Conservation (phyloP, 768 basidiomycete species). For the Leucogyrophana mollusca region DNA sequence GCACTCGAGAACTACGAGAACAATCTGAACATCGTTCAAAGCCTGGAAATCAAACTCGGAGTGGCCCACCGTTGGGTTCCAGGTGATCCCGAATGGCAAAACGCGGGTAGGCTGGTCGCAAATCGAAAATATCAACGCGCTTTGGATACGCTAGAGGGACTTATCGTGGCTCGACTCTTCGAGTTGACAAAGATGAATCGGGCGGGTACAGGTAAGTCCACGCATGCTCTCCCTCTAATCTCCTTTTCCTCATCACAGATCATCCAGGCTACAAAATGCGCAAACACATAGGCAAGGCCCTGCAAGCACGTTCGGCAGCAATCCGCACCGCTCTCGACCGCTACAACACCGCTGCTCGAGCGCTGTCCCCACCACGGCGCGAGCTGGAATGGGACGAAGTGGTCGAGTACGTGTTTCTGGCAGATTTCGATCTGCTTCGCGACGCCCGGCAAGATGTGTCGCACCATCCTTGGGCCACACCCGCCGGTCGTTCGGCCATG, state of each 20-base stretch:
- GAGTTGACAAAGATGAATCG: constrained; percentile 17
- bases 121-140: constrained; percentile 7
- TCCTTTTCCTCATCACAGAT: neutral
- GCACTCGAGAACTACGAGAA: neutral
- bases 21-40: neutral
- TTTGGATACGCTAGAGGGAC: constrained; percentile 12
- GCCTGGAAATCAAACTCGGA: neutral
- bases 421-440: constrained; percentile 15
- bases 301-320: neutral
- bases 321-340: constrained; percentile 17
- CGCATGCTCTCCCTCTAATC: no score
- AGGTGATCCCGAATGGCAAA: neutral
- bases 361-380: constrained; percentile 5
- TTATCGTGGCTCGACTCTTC: constrained; percentile 15
- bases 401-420: no score
- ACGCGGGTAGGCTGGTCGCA: neutral
- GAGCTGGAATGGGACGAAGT: constrained; percentile 17
- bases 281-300: constrained; percentile 7
- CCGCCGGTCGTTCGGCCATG: constrained; percentile 9
- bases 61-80: neutral
- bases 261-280: constrained; percentile 1
- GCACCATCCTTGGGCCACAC: constrained; percentile 13
- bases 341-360: no score
- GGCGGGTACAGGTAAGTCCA: constrained; percentile 23
- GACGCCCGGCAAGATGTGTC: constrained; percentile 12